Evolutionary conservation across 2,329 filamentous ascomycete species (phyloP).

Genomic region (Sporothrix protearum): DNA sequence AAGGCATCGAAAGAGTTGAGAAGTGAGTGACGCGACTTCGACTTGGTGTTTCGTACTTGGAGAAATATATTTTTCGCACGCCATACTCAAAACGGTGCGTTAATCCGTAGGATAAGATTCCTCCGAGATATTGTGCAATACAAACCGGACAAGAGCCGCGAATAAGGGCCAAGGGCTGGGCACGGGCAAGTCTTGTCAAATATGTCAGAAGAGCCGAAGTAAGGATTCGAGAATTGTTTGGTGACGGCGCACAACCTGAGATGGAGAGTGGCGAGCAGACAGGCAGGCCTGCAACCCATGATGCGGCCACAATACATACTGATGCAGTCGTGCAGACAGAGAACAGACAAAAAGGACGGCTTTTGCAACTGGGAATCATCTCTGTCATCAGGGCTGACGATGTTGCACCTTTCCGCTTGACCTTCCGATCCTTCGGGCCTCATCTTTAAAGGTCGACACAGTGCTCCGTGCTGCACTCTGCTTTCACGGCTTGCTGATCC

Average conservation of each 20-base stretch:
- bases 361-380: background rate
- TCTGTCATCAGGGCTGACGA: background rate
- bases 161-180: background rate
- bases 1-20: background rate
- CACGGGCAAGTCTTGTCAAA: background rate
- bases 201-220: conserved; percentile 8
- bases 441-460: background rate
- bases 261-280: background rate
- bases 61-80: background rate
- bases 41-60: background rate
- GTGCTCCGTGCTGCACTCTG: no score
- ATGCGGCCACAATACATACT: background rate
- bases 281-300: background rate
- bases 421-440: background rate
- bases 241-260: conserved; percentile 2
- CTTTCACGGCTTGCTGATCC: background rate
- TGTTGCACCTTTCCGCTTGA: background rate
- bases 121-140: background rate
- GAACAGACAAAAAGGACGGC: background rate
- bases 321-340: background rate
- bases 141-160: background rate
- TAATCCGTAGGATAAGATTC: background rate
- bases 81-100: background rate
- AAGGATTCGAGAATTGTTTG: background rate
- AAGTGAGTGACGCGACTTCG: background rate